Evolutionary conservation across 176 grass and related monocot species (phyloP).

Genomic region (Triticum aestivum): DNA sequence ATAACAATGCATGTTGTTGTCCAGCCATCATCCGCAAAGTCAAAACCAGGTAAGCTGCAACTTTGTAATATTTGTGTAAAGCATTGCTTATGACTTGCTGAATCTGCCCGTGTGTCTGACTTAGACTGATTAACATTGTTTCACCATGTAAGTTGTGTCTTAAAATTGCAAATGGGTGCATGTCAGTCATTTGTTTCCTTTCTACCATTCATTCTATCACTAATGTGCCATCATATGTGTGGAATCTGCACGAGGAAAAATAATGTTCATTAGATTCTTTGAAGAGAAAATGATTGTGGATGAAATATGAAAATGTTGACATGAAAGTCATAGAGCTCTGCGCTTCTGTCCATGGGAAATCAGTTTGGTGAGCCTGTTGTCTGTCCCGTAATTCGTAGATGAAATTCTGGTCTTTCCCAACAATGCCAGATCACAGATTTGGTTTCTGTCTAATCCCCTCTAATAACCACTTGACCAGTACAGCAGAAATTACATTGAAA

Average conservation of each 20-base stretch:
- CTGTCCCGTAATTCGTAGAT: constrained; percentile 3
- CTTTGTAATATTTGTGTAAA: not conserved
- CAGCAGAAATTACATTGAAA: not conserved
- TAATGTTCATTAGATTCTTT: not conserved
- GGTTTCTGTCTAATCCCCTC: constrained; percentile 6
- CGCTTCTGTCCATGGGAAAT: not conserved
- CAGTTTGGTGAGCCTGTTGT: not conserved
- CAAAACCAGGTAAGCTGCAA: constrained; percentile 55
- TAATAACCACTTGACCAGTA: not conserved
- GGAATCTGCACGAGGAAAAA: not conserved
- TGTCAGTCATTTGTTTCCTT: not conserved
- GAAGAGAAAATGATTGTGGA: not conserved
- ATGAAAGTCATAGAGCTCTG: not conserved
- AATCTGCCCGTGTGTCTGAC: not conserved
- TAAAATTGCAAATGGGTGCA: constrained; percentile 17
- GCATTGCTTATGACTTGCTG: not conserved
- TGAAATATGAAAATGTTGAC: constrained; percentile 13
- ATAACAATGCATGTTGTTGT: constrained; percentile 81
- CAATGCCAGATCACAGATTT: not conserved
- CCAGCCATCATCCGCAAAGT: constrained; percentile 61
- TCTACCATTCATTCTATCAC: no score
- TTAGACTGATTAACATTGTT: not conserved
- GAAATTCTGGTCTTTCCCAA: not conserved
- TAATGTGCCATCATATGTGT: not conserved
- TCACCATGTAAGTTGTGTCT: not conserved